Conservation (phyloP, 2,329 filamentous ascomycete species). For the Fusarium duplospermum region DNA sequence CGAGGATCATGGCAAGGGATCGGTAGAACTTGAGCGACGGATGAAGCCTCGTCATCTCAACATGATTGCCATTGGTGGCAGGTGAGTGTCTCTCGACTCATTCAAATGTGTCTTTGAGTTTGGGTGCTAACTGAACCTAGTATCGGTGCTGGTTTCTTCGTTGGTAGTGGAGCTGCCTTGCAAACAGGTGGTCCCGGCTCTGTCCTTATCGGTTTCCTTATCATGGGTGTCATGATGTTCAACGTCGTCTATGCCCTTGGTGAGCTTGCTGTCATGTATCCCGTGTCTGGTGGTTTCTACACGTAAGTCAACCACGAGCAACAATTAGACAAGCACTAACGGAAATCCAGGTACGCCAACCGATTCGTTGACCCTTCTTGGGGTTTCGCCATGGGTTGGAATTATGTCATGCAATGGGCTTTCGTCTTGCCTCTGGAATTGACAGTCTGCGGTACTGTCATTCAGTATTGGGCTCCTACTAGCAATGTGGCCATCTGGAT, state of each 20-base stretch:
- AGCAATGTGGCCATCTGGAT: slow-evolving; percentile 65
- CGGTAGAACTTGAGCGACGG: slow-evolving; percentile 38
- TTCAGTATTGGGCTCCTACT: slow-evolving; percentile 60
- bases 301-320: slow-evolving; percentile 43
- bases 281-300: slow-evolving; percentile 68
- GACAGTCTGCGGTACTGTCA: slow-evolving; percentile 61
- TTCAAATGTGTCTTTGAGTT: background rate
- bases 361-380: slow-evolving; percentile 68
- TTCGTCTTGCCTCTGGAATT: slow-evolving; percentile 61
- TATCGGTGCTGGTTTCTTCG: slow-evolving; percentile 72
- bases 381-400: slow-evolving; percentile 59
- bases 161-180: slow-evolving; percentile 63
- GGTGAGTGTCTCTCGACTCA: slow-evolving; percentile 21
- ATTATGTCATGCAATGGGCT: slow-evolving; percentile 60
- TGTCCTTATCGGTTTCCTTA: slow-evolving; percentile 62
- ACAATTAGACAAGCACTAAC: slow-evolving; percentile 7
- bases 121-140: slow-evolving; percentile 15
- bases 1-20: slow-evolving; percentile 33
- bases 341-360: slow-evolving; percentile 55
- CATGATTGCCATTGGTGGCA: slow-evolving; percentile 46
- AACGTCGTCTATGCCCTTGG: slow-evolving; percentile 72
- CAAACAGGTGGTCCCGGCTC: slow-evolving; percentile 50
- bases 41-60: slow-evolving; percentile 46
- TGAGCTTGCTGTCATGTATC: slow-evolving; percentile 55
- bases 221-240: slow-evolving; percentile 71